These are phyloP conservation scores for Smallanthus sonchifolius DNA, from an alignment of 129 eudicot species.

Conservation along the genomic window DNA sequence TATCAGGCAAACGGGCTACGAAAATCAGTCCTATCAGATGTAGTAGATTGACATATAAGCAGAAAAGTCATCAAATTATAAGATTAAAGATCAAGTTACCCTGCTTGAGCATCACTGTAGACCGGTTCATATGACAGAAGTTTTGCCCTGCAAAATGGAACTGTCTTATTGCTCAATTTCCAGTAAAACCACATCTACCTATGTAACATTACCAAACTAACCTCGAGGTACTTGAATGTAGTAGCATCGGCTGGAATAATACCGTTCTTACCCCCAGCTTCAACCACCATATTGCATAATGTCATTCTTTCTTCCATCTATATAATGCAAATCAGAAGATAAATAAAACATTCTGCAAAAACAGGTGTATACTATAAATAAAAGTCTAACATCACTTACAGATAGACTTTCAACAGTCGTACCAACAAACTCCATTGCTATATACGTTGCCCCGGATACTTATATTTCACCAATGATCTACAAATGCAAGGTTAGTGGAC, in stretches of 20 bases:
- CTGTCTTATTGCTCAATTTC: neutral
- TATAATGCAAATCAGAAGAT: neutral
- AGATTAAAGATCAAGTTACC: constrained; percentile 25
- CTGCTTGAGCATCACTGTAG: constrained; percentile 62
- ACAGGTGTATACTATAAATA: neutral
- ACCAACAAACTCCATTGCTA: constrained; percentile 82
- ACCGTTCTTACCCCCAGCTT: constrained; percentile 54
- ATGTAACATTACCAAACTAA: neutral
- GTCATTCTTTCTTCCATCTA: constrained; percentile 86
- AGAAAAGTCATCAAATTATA: too few species aligned
- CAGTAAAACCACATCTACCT: neutral
- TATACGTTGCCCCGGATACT: constrained; percentile 79
- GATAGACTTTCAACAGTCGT: constrained; percentile 52
- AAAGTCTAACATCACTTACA: constrained; percentile 24
- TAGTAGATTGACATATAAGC: too few species aligned
- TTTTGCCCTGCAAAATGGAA: constrained; percentile 37
- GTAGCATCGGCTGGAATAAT: constrained; percentile 60
- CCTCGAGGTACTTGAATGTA: constrained; percentile 60
- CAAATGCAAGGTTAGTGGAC: constrained; percentile 4
- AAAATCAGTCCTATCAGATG: too few species aligned
- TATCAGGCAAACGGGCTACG: too few species aligned
- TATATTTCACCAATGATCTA: constrained; percentile 89
- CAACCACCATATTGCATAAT: constrained; percentile 43
- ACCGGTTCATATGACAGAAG: constrained; percentile 60
- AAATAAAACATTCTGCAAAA: neutral